These are phyloP conservation scores for Tetrahymena elliotti DNA, from an alignment of 73 alveolate genomes.

Conservation along the genomic window DNA sequence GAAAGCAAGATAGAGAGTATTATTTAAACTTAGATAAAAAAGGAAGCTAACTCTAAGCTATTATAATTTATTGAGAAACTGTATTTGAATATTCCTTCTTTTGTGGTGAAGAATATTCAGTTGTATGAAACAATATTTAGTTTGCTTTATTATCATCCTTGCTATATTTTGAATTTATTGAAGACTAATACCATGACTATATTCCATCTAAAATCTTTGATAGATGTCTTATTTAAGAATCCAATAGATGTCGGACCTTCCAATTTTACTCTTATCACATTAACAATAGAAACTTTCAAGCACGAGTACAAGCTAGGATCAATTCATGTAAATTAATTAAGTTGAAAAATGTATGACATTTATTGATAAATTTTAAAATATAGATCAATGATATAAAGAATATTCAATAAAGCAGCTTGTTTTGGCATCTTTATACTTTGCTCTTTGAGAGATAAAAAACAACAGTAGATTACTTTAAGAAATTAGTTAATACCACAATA, in stretches of 20 bases:
- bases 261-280: slow-evolving; percentile 7
- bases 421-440: background rate
- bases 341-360: background rate
- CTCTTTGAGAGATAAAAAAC: background rate
- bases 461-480: background rate
- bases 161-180: slow-evolving; percentile 24
- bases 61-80: background rate
- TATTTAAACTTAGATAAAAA: background rate
- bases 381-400: background rate
- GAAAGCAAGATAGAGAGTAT: background rate
- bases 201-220: slow-evolving; percentile 13
- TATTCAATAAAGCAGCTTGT: background rate
- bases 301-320: slow-evolving; percentile 1
- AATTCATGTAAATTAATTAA: slow-evolving; percentile 1
- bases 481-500: background rate
- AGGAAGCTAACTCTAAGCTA: background rate
- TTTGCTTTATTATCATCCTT: slow-evolving; percentile 36
- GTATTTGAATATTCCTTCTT: slow-evolving; percentile 18
- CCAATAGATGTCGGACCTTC: slow-evolving; percentile 3
- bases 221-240: slow-evolving; percentile 11
- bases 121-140: slow-evolving; percentile 29
- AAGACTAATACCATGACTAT: slow-evolving; percentile 4
- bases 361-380: background rate
- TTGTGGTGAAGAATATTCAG: slow-evolving; percentile 25
- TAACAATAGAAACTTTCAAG: slow-evolving; percentile 27